phyloP scores from a whole-genome alignment of 305 asterid genomes.

The Coffea humblotiana region DNA sequence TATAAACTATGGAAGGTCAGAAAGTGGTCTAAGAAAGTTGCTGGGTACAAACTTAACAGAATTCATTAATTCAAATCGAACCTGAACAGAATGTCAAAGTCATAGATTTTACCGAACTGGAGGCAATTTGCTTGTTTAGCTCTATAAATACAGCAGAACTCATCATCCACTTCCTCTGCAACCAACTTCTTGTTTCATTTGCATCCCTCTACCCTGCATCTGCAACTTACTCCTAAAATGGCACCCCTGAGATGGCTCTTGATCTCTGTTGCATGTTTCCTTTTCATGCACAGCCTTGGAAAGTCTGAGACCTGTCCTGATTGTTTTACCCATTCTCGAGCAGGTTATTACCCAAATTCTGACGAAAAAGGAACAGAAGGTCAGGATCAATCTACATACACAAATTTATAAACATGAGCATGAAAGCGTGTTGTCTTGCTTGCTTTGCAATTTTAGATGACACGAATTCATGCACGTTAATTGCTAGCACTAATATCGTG shows the following conservation, averaged over 20 bases:
- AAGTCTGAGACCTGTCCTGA: constrained; percentile 52
- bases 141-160: constrained; percentile 45
- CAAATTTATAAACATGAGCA: not conserved
- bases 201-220: constrained; percentile 1
- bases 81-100: constrained; percentile 30
- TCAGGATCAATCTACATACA: constrained; percentile 15
- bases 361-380: constrained; percentile 79
- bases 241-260: constrained; percentile 24
- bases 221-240: constrained; percentile 29
- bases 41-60: constrained; percentile 19
- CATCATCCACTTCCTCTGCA: constrained; percentile 25
- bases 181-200: constrained; percentile 24
- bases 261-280: constrained; percentile 31
- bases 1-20: constrained; percentile 20
- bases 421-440: not conserved
- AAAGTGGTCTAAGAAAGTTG: constrained; percentile 30
- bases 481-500: not conserved
- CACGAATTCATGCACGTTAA: not conserved
- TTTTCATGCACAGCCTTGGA: constrained; percentile 35
- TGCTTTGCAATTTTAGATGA: not conserved
- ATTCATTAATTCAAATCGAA: constrained; percentile 9
- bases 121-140: constrained; percentile 3
- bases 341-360: constrained; percentile 70
- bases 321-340: constrained; percentile 68
- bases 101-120: constrained; percentile 27